Evolutionary conservation across 1,139 yeast species (phyloP).

Genomic region (Candida sanyaensis): DNA sequence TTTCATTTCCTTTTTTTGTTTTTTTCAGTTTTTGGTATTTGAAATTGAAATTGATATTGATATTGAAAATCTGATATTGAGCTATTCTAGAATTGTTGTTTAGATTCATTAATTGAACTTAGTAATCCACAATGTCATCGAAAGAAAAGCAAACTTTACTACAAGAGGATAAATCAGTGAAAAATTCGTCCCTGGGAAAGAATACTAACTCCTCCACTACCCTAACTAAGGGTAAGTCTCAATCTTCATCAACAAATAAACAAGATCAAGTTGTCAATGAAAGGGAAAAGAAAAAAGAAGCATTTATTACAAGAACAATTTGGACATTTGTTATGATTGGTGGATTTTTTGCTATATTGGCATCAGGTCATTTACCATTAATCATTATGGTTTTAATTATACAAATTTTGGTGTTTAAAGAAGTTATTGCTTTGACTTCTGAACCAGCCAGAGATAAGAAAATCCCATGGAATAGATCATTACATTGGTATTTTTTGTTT

Average conservation of each 20-base stretch:
- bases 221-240: neutral
- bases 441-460: slow-evolving; percentile 84
- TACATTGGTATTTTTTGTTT: slow-evolving; percentile 86
- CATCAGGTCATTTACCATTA: slow-evolving; percentile 88
- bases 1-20: neutral
- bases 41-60: neutral
- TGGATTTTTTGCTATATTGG: slow-evolving; percentile 67
- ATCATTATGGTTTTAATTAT: slow-evolving; percentile 69
- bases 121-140: neutral
- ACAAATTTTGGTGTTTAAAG: slow-evolving; percentile 85
- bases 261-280: slow-evolving; percentile 14
- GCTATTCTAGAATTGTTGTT: no score
- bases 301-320: slow-evolving; percentile 84
- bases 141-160: neutral
- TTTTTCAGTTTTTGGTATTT: neutral
- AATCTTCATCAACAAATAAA: neutral
- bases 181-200: neutral
- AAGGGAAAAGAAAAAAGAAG: slow-evolving; percentile 70
- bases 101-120: neutral
- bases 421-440: slow-evolving; percentile 83
- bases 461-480: slow-evolving; percentile 77
- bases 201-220: neutral
- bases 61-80: no score
- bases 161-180: neutral
- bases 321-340: slow-evolving; percentile 94